Conservation (phyloP, 225 moss, liverwort and hornwort genomes). For the Thuidium tamariscinum region DNA sequence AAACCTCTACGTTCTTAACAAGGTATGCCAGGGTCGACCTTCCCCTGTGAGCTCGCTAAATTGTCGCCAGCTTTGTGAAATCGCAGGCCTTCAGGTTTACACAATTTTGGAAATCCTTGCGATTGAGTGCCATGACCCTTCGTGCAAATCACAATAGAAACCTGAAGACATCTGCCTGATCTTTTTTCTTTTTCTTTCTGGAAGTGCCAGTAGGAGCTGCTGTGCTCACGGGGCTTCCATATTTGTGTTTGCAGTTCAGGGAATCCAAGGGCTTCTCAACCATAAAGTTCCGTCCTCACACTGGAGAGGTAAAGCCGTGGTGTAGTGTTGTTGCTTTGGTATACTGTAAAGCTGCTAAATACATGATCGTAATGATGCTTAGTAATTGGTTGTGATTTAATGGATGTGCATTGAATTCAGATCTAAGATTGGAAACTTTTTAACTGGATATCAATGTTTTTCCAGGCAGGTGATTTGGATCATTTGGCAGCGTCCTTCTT, state of each 20-base stretch:
- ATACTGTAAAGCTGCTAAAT: neutral
- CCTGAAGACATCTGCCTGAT: neutral
- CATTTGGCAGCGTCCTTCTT: conserved; percentile 92
- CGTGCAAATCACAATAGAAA: neutral
- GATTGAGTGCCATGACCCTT: neutral
- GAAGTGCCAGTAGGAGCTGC: neutral
- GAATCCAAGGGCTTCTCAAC: conserved; percentile 70
- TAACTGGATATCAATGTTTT: neutral
- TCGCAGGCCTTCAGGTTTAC: neutral
- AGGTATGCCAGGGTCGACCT: conserved; percentile 15
- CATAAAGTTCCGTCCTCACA: conserved; percentile 87
- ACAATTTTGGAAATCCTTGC: neutral
- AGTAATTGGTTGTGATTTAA: neutral
- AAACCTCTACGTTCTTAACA: conserved; percentile 81
- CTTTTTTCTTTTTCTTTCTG: neutral
- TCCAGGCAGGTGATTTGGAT: conserved; percentile 86
- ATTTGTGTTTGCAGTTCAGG: conserved; percentile 45
- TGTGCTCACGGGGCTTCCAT: neutral
- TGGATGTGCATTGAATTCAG: neutral
- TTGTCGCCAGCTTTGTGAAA: neutral
- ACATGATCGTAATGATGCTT: neutral
- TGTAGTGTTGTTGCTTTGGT: neutral
- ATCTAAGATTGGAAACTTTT: neutral
- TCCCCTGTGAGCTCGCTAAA: neutral
- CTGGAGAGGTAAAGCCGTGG: conserved; percentile 53